phyloP scores from a whole-genome alignment of 768 basidiomycete genomes.

The Lyophyllum atratum region DNA sequence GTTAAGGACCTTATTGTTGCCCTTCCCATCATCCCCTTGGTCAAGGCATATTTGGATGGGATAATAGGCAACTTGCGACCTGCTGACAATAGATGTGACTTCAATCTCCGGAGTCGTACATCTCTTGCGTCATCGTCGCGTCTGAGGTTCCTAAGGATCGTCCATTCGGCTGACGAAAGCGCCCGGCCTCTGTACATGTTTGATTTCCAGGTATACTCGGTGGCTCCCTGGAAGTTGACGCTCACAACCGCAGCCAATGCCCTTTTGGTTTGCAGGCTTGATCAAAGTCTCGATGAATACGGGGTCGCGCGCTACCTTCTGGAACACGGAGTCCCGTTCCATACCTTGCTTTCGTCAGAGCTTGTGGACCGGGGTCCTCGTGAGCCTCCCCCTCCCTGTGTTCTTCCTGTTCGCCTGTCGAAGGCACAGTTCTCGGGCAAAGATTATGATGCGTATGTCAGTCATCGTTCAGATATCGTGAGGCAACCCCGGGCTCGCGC shows the following conservation, averaged over 20 bases:
- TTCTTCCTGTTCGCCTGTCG: not conserved
- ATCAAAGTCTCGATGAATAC: not conserved
- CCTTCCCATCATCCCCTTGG: not conserved
- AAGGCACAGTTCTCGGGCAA: not conserved
- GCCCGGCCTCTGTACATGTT: not conserved
- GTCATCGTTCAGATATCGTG: slow-evolving; percentile 1
- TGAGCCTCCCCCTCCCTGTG: not conserved
- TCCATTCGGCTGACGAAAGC: not conserved
- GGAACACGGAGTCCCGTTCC: slow-evolving; percentile 4
- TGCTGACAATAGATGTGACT: not conserved
- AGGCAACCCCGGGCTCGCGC: slow-evolving; percentile 14
- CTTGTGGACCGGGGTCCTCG: not conserved
- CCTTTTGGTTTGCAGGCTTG: slow-evolving; percentile 1
- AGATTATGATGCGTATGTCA: slow-evolving; percentile 11
- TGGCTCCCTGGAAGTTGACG: not conserved
- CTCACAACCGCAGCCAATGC: not conserved
- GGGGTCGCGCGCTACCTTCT: not conserved
- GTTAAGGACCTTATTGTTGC: not conserved
- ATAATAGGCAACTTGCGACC: not conserved
- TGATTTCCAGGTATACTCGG: not conserved
- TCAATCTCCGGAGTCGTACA: not conserved
- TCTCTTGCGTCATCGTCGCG: not conserved
- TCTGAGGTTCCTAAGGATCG: not conserved
- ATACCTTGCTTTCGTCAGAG: not conserved
- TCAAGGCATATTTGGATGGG: not conserved